Evolutionary conservation across 129 eudicot species (phyloP).

Genomic region (Flaveria robusta): DNA sequence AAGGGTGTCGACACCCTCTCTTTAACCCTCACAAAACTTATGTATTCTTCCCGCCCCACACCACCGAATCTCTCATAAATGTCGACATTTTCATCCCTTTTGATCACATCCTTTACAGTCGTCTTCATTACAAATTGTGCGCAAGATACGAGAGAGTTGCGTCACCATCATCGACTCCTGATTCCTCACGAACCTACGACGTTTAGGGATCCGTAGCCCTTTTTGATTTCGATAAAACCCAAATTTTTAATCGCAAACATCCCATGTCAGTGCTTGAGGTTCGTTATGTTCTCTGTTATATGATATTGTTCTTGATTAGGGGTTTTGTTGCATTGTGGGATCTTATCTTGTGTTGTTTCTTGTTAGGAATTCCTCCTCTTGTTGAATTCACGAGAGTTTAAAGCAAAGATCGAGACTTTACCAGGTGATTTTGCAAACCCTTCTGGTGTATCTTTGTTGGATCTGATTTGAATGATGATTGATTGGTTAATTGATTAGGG

Average conservation of each 20-base stretch:
- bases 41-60: constrained; percentile 14
- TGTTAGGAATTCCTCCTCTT: constrained; percentile 55
- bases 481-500: not conserved
- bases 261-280: constrained; percentile 71
- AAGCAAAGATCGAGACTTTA: constrained; percentile 35
- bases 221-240: constrained; percentile 16
- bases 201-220: constrained; percentile 35
- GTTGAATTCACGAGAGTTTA: constrained; percentile 34
- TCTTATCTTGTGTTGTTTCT: constrained; percentile 16
- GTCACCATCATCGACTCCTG: constrained; percentile 16
- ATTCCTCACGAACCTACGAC: constrained; percentile 30
- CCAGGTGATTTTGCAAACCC: constrained; percentile 47
- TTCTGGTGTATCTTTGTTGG: not conserved
- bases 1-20: constrained; percentile 44
- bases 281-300: not conserved
- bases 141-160: constrained; percentile 22
- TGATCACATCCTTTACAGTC: constrained; percentile 30
- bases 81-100: constrained; percentile 45
- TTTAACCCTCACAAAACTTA: constrained; percentile 2
- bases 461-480: not conserved
- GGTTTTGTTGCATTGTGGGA: constrained; percentile 13
- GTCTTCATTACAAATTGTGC: constrained; percentile 35
- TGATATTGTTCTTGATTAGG: not conserved
- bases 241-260: not conserved
- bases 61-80: constrained; percentile 33